Base-by-base conservation (phyloP, 2,329 filamentous ascomycete species). In the Stachybotrys elegans region DNA sequence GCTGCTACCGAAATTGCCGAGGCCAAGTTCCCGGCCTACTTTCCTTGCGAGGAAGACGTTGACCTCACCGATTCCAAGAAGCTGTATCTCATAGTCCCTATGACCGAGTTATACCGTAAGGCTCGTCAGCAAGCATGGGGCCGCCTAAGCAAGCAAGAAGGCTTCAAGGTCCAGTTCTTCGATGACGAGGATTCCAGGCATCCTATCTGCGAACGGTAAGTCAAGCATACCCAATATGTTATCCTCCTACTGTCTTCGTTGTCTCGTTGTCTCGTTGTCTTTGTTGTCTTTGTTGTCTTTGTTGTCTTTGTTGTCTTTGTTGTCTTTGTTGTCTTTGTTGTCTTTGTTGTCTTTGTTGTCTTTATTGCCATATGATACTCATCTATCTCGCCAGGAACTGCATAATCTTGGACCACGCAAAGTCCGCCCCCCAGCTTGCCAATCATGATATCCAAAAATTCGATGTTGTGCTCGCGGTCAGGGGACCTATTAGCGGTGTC, bases 1-100 rank as follows among this genome's bases (percentile, higher is more conserved):
- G 51, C 35, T 1, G 48, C n/a, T 0, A 0, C 39, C 2, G 9
- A 6, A n/a, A 16, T 48, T 17, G 12, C 3, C 20, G 6, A 7
- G 7, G 6, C 11, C 21, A 38, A 36, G 16, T 25, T 47, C 5
- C 22, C n/a, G 13, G 48, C 17, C 8, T 51, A 48, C 27, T 51
- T 50, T 34, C 40, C 48, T 9, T 14, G 13, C 2, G 9, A 20
- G n/a, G 16, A 2, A 2, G 4, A 4, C 19, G 20, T 13, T 19
- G 39, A 17, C 20, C 14, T 17, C 14, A 27, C 8, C 17, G 38
- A 19, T 19, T 16, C 17, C 2, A 22, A 38, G 6, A 6, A n/a
- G 7, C 43, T 46, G 14, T 40, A 45, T 17, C 38, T 43, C 2
- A 20, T 43, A 0, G 19, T 51, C 3, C 40, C 23, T 1, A 13